Conservation (phyloP, 73 alveolate genomes). For the Symbiodinium pilosum region DNA sequence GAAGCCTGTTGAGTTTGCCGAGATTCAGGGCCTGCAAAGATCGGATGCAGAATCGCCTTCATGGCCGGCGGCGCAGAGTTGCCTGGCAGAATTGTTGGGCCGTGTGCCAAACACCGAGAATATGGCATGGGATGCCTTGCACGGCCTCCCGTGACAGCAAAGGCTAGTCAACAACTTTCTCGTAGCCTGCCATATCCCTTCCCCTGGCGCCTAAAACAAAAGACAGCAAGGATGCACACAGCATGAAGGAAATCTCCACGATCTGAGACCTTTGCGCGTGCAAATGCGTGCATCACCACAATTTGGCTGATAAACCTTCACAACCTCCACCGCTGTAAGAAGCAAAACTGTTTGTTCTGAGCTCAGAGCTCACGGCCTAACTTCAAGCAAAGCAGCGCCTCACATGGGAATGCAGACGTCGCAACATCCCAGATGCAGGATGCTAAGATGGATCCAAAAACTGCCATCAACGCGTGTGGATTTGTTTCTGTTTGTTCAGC, state of each 20-base stretch:
- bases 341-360: no score
- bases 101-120: no score
- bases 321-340: no score
- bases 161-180: no score
- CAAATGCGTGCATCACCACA: neutral
- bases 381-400: neutral
- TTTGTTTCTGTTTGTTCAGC: neutral
- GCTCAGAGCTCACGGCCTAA: neutral
- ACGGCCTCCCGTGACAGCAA: no score
- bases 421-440: neutral
- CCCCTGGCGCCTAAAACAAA: neutral
- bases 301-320: neutral
- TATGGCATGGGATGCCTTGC: no score
- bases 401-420: neutral
- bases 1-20: no score
- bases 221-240: neutral
- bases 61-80: slow-evolving; percentile 2
- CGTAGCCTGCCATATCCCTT: no score
- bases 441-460: no score
- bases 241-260: slow-evolving; percentile 3
- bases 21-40: neutral
- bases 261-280: neutral
- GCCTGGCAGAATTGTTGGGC: neutral
- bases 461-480: no score
- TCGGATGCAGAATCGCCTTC: neutral